Evolutionary conservation across 495 filamentous ascomycete genomes (phyloP), one percentile per base, ranked within the genome.

Genomic region (Penicillium egyptiacum): DNA sequence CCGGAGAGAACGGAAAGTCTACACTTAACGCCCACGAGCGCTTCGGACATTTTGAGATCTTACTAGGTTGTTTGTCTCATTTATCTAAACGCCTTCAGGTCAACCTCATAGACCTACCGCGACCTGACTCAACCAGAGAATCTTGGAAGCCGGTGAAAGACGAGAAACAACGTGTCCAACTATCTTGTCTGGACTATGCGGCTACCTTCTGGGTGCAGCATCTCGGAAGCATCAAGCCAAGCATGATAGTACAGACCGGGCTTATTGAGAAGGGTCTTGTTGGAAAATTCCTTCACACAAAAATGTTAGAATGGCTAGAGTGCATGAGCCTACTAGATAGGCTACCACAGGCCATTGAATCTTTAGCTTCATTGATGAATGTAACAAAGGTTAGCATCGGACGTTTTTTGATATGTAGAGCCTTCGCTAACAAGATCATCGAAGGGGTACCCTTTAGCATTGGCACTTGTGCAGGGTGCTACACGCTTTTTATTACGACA

Each of bases 231-330:
- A 25, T n/a, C n/a, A n/a, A n/a, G n/a, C n/a, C 17, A 9, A 19
- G 28, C 42, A n/a, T n/a, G n/a, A n/a, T n/a, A n/a, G n/a, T n/a
- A n/a, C n/a, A n/a, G n/a, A n/a, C n/a, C n/a, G n/a, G n/a, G n/a
- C n/a, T n/a, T n/a, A n/a, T n/a, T 26, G 52, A 53, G 35, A 46
- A 35, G 20, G 12, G 20, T 19, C n/a, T 35, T 54, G 51, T 57
- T 33, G 51, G 58, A 44, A 14, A n/a, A 33, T 57, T 57, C 35
- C 57, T 69, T 5, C 37, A 50, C 28, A 60, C 31, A 31, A 69
- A 60, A 22, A 44, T 69, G 17, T 58, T 66, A 14, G 61, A 64
- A 50, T 69, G 63, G 66, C 53, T 69, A 47, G 59, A 66, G 62
- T 69, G 66, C 53, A 49, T 69, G 53, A 66, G 63, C 41, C 49